Percentiles rank a stretch among this genome's conserved stretches.
Conservation (phyloP, 2,329 filamentous ascomycete species). For the Penicillium hordei region DNA sequence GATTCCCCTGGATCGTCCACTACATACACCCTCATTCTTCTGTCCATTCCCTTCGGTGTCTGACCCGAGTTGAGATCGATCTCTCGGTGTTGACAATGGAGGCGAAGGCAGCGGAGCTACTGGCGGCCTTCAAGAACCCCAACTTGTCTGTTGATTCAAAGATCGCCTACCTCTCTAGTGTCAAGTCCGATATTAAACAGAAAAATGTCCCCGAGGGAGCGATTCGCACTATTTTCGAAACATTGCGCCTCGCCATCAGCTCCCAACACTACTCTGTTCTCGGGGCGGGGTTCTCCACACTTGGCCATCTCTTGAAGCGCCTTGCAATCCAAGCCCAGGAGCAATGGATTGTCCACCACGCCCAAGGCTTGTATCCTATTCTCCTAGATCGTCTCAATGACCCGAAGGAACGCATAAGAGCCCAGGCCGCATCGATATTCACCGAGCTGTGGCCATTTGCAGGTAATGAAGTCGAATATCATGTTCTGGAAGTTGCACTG, state of each 20-base stretch:
- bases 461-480: constrained; percentile 72
- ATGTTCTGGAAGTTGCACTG: constrained; percentile 75
- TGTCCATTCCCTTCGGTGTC: constrained; percentile 20
- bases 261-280: constrained; percentile 76
- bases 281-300: constrained; percentile 80
- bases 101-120: constrained; percentile 54
- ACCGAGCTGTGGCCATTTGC: constrained; percentile 72
- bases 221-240: constrained; percentile 76
- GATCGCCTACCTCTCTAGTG: constrained; percentile 66
- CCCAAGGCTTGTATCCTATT: constrained; percentile 68
- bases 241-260: constrained; percentile 70
- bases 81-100: constrained; percentile 49
- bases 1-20: background rate
- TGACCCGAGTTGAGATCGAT: constrained; percentile 11
- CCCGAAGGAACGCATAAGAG: constrained; percentile 78
- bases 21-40: constrained; percentile 10
- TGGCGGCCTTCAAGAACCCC: constrained; percentile 58
- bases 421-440: constrained; percentile 71
- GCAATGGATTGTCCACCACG: constrained; percentile 66
- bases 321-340: constrained; percentile 81
- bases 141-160: constrained; percentile 70
- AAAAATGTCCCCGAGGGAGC: constrained; percentile 76
- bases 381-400: constrained; percentile 85
- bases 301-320: constrained; percentile 84
- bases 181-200: constrained; percentile 91